phyloP scores from a whole-genome alignment of 108 stramenopile species.

The Cyclotella kingstonii region DNA sequence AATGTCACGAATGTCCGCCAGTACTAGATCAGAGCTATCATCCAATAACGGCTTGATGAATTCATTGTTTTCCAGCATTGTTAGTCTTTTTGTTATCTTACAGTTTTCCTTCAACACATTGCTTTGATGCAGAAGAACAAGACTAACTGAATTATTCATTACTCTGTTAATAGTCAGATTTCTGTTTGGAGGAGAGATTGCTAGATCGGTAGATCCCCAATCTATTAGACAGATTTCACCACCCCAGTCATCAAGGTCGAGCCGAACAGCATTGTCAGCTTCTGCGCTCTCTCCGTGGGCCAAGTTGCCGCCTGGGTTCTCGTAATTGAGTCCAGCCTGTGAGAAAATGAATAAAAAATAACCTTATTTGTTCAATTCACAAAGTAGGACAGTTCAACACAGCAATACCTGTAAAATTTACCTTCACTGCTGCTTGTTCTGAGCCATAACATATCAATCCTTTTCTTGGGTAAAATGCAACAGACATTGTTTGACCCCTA shows the following conservation, averaged over 20 bases:
- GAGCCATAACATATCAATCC: constrained; percentile 77
- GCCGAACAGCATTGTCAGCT: constrained; percentile 35
- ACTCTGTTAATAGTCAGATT: constrained; percentile 23
- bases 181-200: constrained; percentile 45
- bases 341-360: background rate
- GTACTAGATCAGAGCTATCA: constrained; percentile 35
- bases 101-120: constrained; percentile 6
- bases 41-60: constrained; percentile 43
- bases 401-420: background rate
- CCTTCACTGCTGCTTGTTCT: constrained; percentile 84
- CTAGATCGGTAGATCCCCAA: constrained; percentile 36
- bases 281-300: constrained; percentile 13
- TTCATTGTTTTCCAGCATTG: constrained; percentile 47
- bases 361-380: background rate
- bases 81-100: constrained; percentile 28
- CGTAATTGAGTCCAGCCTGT: constrained; percentile 47
- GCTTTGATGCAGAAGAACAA: constrained; percentile 42
- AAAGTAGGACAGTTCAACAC: background rate
- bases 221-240: constrained; percentile 48
- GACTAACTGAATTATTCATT: constrained; percentile 41
- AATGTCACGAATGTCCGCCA: constrained; percentile 46
- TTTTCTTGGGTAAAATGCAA: constrained; percentile 79
- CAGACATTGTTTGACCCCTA: constrained; percentile 75
- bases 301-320: constrained; percentile 39
- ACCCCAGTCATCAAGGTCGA: constrained; percentile 48